Conservation (phyloP, 192 early-diverging fungal genomes). For the Rhizoclosmatium globosum region DNA sequence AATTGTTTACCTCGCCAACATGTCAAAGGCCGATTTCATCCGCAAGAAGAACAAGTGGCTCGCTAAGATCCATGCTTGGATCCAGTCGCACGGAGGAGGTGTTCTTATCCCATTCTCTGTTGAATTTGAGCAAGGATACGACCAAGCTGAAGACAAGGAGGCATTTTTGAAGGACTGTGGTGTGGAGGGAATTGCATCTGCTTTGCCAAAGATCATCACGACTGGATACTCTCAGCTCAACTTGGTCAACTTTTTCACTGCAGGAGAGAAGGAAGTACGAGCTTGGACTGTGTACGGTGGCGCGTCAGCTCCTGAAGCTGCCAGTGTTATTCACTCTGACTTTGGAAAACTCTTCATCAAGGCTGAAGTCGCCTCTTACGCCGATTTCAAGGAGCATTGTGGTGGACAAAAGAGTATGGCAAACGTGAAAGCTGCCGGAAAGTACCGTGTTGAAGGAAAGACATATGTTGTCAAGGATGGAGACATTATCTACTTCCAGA, state of each 20-base stretch:
- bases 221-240: constrained; percentile 85
- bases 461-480: constrained; percentile 92
- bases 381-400: constrained; percentile 69
- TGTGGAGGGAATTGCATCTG: constrained; percentile 50
- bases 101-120: constrained; percentile 87
- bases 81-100: constrained; percentile 45
- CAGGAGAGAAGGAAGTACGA: constrained; percentile 85
- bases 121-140: constrained; percentile 75
- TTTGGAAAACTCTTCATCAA: constrained; percentile 84
- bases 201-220: constrained; percentile 89
- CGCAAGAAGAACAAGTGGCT: constrained; percentile 94
- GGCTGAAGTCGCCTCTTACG: constrained; percentile 69
- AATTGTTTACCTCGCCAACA: constrained; percentile 79
- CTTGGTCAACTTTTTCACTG: constrained; percentile 93
- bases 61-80: constrained; percentile 55
- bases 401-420: constrained; percentile 64
- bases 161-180: constrained; percentile 43
- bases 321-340: constrained; percentile 87
- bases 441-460: constrained; percentile 91
- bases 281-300: constrained; percentile 86
- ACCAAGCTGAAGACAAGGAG: constrained; percentile 60
- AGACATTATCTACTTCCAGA: constrained; percentile 68
- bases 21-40: constrained; percentile 85
- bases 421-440: constrained; percentile 86
- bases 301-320: constrained; percentile 84